Conservation (phyloP, 345 rosid species). For the Moricandia moricandioides region DNA sequence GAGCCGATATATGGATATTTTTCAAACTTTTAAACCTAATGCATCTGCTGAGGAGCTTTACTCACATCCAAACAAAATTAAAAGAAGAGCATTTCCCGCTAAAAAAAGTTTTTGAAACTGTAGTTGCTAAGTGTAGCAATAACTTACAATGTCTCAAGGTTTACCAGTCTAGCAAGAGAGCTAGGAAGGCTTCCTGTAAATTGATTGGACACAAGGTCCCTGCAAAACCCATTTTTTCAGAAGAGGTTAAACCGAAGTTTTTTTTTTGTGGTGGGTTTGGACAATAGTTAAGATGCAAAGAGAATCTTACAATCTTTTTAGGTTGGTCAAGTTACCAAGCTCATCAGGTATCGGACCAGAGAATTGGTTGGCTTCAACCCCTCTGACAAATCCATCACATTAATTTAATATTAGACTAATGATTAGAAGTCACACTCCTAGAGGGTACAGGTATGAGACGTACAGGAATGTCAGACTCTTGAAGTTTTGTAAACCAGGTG, state of each 20-base stretch:
- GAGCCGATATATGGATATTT: not conserved
- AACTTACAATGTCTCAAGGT: slow-evolving; percentile 16
- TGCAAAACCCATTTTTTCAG: slow-evolving; percentile 2
- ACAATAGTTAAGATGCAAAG: not conserved
- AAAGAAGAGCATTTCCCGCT: not conserved
- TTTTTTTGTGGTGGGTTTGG: not conserved
- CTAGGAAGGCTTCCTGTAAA: slow-evolving; percentile 41
- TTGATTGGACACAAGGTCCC: slow-evolving; percentile 43
- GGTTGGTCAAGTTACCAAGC: slow-evolving; percentile 17
- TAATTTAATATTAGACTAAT: not conserved
- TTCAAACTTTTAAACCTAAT: not conserved
- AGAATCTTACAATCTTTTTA: slow-evolving; percentile 43
- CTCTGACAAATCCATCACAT: slow-evolving; percentile 30
- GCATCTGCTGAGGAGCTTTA: not conserved
- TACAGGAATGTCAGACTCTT: slow-evolving; percentile 41
- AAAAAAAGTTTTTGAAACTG: no score
- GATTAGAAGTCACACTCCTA: not conserved
- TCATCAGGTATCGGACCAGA: slow-evolving; percentile 50
- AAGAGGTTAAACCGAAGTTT: not conserved
- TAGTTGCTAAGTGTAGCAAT: not conserved
- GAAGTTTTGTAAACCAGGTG: slow-evolving; percentile 43
- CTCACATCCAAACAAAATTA: not conserved
- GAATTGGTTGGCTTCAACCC: slow-evolving; percentile 54
- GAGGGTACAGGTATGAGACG: not conserved
- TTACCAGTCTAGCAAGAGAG: slow-evolving; percentile 36